phyloP scores from a whole-genome alignment of 1,139 yeast genomes.

The Torulaspora pretoriensis region DNA sequence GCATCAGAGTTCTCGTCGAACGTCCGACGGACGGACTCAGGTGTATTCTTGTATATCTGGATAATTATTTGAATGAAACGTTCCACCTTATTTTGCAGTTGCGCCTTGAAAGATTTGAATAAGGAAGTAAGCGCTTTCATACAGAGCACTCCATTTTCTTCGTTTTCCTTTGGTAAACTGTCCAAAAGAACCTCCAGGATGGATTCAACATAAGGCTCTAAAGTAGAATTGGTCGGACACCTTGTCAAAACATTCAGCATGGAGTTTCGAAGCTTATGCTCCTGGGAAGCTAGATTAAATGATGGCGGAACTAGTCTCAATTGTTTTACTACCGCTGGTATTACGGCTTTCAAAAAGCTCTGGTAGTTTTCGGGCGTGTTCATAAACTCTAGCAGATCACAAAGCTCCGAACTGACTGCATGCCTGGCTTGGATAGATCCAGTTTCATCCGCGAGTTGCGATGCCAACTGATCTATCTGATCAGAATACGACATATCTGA shows the following conservation, averaged over 20 bases:
- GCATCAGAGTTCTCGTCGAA: constrained; percentile 40
- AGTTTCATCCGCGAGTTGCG: constrained; percentile 30
- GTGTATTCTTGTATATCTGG: constrained; percentile 75
- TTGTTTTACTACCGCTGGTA: constrained; percentile 59
- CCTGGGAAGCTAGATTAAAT: constrained; percentile 56
- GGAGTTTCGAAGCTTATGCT: constrained; percentile 70
- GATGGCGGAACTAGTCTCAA: constrained; percentile 71
- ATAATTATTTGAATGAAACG: constrained; percentile 76
- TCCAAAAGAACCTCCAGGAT: constrained; percentile 60
- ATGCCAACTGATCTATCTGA: constrained; percentile 38
- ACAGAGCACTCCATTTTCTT: constrained; percentile 90
- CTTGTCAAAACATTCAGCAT: constrained; percentile 78
- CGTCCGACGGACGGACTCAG: constrained; percentile 63
- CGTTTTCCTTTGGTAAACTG: constrained; percentile 73
- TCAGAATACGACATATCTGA: constrained; percentile 43
- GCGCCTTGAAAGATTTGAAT: constrained; percentile 77
- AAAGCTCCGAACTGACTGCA: constrained; percentile 59
- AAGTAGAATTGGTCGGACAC: constrained; percentile 75
- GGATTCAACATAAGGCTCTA: constrained; percentile 64
- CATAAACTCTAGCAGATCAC: constrained; percentile 81
- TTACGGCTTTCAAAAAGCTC: constrained; percentile 54
- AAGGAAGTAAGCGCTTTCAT: constrained; percentile 86
- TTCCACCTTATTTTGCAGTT: constrained; percentile 66
- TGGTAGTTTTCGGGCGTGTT: constrained; percentile 73
- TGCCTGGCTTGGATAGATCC: constrained; percentile 24